Evolutionary conservation across 2,329 filamentous ascomycete genomes (phyloP).

Genomic region (Neonectria ditissima): DNA sequence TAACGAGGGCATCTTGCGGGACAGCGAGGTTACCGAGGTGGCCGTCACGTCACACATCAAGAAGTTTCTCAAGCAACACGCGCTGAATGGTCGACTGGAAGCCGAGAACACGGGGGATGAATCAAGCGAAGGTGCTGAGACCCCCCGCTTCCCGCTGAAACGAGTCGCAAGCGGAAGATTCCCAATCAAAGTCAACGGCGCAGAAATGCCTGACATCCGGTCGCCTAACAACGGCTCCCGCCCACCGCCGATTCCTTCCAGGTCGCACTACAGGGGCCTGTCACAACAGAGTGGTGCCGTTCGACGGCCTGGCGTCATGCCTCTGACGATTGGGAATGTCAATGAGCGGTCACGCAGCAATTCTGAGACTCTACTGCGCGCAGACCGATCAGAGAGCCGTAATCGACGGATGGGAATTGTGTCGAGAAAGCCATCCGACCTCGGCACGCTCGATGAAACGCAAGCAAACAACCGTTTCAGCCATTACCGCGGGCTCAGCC

Average conservation of each 20-base stretch:
- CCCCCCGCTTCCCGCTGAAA: conserved; percentile 76
- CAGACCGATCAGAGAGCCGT: conserved; percentile 65
- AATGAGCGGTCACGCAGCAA: conserved; percentile 77
- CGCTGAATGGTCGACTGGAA: conserved; percentile 64
- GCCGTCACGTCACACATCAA: conserved; percentile 72
- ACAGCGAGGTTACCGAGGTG: conserved; percentile 73
- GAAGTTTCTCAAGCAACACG: conserved; percentile 67
- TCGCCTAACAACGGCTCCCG: conserved; percentile 73
- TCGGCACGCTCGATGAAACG: conserved; percentile 72
- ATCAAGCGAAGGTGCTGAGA: conserved; percentile 81
- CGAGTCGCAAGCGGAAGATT: conserved; percentile 74
- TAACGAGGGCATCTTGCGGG: conserved; percentile 64
- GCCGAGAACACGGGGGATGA: conserved; percentile 70
- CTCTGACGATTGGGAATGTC: conserved; percentile 73
- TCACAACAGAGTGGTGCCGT: conserved; percentile 75
- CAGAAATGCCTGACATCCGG: conserved; percentile 74
- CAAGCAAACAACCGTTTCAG: conserved; percentile 74
- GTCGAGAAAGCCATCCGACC: conserved; percentile 68
- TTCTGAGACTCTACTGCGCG: conserved; percentile 69
- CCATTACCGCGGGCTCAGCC: conserved; percentile 74
- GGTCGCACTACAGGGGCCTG: conserved; percentile 81
- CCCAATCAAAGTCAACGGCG: conserved; percentile 78
- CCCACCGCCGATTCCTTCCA: conserved; percentile 80
- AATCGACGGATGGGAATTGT: conserved; percentile 74
- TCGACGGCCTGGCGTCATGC: conserved; percentile 79